phyloP scores from a whole-genome alignment of 345 rosid genomes.

The Cardiospermum halicacabum region DNA sequence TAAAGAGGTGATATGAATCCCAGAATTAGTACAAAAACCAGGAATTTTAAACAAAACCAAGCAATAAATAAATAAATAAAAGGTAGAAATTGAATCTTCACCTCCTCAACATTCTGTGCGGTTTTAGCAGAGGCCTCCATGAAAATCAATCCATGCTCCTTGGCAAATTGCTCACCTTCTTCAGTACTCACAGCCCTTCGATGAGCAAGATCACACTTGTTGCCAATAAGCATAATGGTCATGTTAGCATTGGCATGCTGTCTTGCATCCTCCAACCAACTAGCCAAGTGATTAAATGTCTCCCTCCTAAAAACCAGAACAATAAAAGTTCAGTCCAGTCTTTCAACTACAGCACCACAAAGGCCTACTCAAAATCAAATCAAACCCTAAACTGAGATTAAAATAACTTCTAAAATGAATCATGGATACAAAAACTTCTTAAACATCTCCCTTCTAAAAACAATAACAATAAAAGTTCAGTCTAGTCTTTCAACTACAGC shows the following conservation, averaged over 20 bases:
- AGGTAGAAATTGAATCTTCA: constrained; percentile 13
- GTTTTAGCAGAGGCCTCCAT: constrained; percentile 99
- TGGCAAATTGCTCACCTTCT: constrained; percentile 97
- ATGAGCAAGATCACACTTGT: constrained; percentile 93
- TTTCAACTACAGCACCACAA: no score
- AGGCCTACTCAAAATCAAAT: no score
- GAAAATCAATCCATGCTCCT: constrained; percentile 91
- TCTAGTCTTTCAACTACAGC: no score
- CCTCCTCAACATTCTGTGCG: constrained; percentile 98
- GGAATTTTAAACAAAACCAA: not conserved
- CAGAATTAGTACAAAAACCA: not conserved
- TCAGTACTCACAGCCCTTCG: constrained; percentile 92
- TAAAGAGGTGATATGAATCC: not conserved
- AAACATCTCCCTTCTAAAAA: no score
- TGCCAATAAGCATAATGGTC: constrained; percentile 95
- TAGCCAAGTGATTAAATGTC: constrained; percentile 90
- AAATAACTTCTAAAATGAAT: no score
- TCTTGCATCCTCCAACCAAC: constrained; percentile 97
- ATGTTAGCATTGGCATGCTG: constrained; percentile 98
- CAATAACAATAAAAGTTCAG: no score
- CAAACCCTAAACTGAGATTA: no score
- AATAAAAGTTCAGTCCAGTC: not conserved
- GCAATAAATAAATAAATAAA: not conserved
- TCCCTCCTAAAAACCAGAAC: constrained; percentile 54
- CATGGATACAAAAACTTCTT: no score